Evolutionary conservation across 192 early-diverging fungal species (phyloP), one percentile per base, ranked within the genome.

Genomic region (Chytriomyces hyalinus): DNA sequence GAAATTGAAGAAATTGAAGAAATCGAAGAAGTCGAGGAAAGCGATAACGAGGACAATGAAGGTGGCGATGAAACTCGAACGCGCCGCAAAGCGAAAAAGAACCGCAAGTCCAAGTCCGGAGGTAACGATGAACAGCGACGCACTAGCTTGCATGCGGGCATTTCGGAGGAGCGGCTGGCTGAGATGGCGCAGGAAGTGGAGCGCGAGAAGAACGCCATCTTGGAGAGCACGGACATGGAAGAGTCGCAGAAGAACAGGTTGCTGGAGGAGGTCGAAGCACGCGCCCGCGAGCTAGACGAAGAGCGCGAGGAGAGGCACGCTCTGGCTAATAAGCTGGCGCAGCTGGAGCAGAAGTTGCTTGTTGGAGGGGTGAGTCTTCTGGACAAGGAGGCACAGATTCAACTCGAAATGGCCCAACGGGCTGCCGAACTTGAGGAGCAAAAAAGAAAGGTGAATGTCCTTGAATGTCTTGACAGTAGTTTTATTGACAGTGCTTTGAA

Each of bases 321-420:
- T 10, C 59, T 91, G 13, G 87, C 82, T 9, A 70, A 80, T 10
- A 90, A 91, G 68, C 84, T 91, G 28, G 75, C 82, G 3, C 84
- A 90, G 48, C 63, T 91, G 64, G 86, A 91, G 67, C 67, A 87
- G 50, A 92, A 91, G 71, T 80, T 91, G 43, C 71, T 91, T 17
- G 86, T 88, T 20, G 90, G 90, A 47, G 90, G 90, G 11, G 89
- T 92, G 17, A 84, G 84, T 60, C 82, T 89, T 15, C 68, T 87
- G 10, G 87, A 88, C 68, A 79, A 79, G 72, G 78, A 79, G 45
- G 64, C 71, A 5, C 70, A 79, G 44, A 79, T 79, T 47, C 78
- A 79, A 43, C 26, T 73, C 17, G 78, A 68, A 15, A 79, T 91
- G 43, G 89, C 88, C 10, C 79, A 80, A 60, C 76, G 78, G 15